These are phyloP conservation scores for Gynochthodes officinalis DNA, from an alignment of 257 asterid genomes.

Conservation along the genomic window DNA sequence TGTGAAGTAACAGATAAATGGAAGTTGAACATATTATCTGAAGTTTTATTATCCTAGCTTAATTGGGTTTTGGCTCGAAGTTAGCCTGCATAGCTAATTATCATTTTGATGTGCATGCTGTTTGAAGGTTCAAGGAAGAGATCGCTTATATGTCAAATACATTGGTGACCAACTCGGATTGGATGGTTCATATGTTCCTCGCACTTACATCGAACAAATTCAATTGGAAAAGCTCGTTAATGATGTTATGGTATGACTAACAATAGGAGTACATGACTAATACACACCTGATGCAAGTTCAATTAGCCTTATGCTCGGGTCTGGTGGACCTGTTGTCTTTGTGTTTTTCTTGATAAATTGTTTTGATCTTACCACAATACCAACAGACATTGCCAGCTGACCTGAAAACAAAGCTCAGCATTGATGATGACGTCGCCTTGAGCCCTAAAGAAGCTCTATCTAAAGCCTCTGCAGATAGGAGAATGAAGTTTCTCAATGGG, in stretches of 20 bases:
- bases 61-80: conserved; percentile 1
- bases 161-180: conserved; percentile 77
- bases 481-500: conserved; percentile 89
- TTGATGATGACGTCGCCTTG: conserved; percentile 77
- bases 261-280: neutral
- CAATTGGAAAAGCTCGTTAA: conserved; percentile 92
- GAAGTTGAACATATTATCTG: neutral
- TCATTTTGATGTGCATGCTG: conserved; percentile 19
- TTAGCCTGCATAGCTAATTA: conserved; percentile 19
- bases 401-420: conserved; percentile 87
- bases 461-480: conserved; percentile 92
- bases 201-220: conserved; percentile 94
- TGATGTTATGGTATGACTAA: conserved; percentile 76
- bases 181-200: conserved; percentile 89
- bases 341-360: conserved; percentile 12
- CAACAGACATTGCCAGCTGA: conserved; percentile 88
- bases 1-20: neutral
- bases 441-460: conserved; percentile 99
- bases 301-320: neutral
- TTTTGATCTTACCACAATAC: conserved; percentile 22
- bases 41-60: neutral
- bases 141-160: conserved; percentile 67
- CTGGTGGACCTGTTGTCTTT: neutral
- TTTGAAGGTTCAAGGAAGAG: conserved; percentile 91
- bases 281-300: neutral